Base-by-base conservation (phyloP, 768 basidiomycete genomes). In the Mycena amicta region DNA sequence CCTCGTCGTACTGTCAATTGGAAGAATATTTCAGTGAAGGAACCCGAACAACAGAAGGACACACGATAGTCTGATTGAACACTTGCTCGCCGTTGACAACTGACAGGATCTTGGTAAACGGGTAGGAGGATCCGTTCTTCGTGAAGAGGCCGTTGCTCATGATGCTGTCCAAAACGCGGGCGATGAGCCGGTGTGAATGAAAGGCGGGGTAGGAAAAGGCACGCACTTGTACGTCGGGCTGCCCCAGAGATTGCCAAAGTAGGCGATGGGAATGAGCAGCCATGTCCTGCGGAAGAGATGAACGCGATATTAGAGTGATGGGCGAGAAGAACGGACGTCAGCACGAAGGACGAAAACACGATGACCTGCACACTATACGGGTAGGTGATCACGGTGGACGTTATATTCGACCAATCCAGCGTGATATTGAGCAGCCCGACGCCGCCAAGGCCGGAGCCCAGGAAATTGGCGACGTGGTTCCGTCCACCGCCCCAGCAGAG, bases 91-190 rank as follows among this genome's bases (percentile, higher is more conserved):
- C 41, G 20, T 11, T 39, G 4, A 23, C 23, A 1, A 43, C 40
- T 2, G 20, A 29, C 5, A 51, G 46, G 5, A 51, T 2, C 20
- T 40, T 26, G 4, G 55, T 16, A 23, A 57, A 57, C 0, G 56
- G 56, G 13, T 57, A 57, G 5, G 56, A 22, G 1, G 28, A 18
- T 5, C 56, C 56, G 13, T 57, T 57, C 39, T 57, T 40, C 27
- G 40, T 52, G 56, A 57, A 57, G 20, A 55, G 25, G 43, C n/a
- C n/a, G n/a, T n/a, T n/a, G n/a, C n/a, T n/a, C n/a, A 55, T 55
- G 40, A 55, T 45, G 41, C 55, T 50, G 26, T 16, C 28, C 15
- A 26, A 37, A 37, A 37, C 33, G 18, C 8, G 18, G 8, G 18
- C 18, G 1, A 25, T 12, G 1, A 20, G 18, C 23, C 20, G 23